A percentile compares a stretch with the other conserved stretches of the same genome.
phyloP scores from a whole-genome alignment of 2,329 filamentous ascomycete genomes.

The Pezicula rhizophila region DNA sequence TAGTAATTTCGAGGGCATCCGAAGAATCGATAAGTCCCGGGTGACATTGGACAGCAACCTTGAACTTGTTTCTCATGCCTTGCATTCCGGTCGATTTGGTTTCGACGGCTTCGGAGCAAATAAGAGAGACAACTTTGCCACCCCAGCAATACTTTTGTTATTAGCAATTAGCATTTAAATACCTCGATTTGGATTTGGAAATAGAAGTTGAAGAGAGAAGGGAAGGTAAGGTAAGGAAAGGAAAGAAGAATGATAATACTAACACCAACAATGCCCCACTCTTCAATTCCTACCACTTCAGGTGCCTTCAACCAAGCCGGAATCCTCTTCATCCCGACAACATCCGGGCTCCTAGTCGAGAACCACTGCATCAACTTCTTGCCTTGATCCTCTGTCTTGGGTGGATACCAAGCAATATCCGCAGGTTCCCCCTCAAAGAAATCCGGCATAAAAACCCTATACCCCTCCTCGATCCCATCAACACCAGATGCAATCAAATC shows the following conservation, averaged over 20 bases:
- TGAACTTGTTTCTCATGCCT: slow-evolving; percentile 33
- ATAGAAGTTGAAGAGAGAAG: background rate
- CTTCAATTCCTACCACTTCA: slow-evolving; percentile 10
- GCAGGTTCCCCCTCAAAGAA: slow-evolving; percentile 63
- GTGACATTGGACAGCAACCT: slow-evolving; percentile 43
- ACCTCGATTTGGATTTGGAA: background rate
- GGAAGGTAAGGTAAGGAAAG: background rate
- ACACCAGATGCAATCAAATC: slow-evolving; percentile 54
- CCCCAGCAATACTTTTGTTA: slow-evolving; percentile 55
- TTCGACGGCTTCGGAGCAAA: slow-evolving; percentile 35
- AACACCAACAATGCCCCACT: slow-evolving; percentile 26
- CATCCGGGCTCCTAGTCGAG: slow-evolving; percentile 13
- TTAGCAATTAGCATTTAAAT: background rate
- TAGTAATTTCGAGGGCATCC: slow-evolving; percentile 52
- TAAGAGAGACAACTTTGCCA: slow-evolving; percentile 56
- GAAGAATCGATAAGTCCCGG: slow-evolving; percentile 56
- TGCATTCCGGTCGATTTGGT: too few species aligned
- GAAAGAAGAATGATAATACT: background rate
- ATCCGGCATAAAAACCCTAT: slow-evolving; percentile 78
- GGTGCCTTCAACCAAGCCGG: slow-evolving; percentile 6
- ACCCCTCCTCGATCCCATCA: slow-evolving; percentile 24
- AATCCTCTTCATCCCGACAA: slow-evolving; percentile 6
- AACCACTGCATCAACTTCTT: slow-evolving; percentile 11
- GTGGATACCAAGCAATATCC: slow-evolving; percentile 10
- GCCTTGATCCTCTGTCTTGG: slow-evolving; percentile 14